phyloP scores from a whole-genome alignment of 768 basidiomycete species.

The Naganishia antarctica region DNA sequence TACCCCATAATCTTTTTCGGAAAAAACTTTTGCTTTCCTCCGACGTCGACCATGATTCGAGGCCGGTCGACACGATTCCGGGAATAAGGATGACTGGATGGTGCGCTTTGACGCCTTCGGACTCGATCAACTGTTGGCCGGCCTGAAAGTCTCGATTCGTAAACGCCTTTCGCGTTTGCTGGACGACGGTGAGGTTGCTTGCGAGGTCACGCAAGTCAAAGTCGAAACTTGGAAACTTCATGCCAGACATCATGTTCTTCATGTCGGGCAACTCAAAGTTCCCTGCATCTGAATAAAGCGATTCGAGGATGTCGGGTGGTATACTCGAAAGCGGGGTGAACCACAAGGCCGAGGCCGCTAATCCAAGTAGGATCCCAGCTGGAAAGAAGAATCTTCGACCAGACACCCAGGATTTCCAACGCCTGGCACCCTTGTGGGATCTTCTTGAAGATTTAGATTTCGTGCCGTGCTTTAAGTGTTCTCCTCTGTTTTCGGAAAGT shows the following conservation, averaged over 20 bases:
- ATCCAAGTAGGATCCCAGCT: slow-evolving; percentile 38
- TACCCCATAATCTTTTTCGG: slow-evolving; percentile 66
- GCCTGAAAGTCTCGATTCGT: slow-evolving; percentile 46
- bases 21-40: slow-evolving; percentile 83
- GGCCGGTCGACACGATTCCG: slow-evolving; percentile 82
- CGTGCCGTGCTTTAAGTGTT: background rate
- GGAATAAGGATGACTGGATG: slow-evolving; percentile 82
- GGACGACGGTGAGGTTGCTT: slow-evolving; percentile 41
- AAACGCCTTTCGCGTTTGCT: slow-evolving; percentile 42
- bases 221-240: slow-evolving; percentile 19
- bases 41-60: slow-evolving; percentile 90
- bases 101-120: slow-evolving; percentile 54
- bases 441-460: slow-evolving; percentile 16
- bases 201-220: slow-evolving; percentile 42
- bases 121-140: slow-evolving; percentile 37
- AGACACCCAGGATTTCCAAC: slow-evolving; percentile 41
- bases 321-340: slow-evolving; percentile 23
- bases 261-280: background rate
- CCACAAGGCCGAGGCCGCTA: slow-evolving; percentile 30
- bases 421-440: background rate
- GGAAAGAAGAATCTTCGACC: slow-evolving; percentile 40
- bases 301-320: slow-evolving; percentile 23
- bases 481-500: background rate
- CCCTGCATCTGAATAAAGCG: slow-evolving; percentile 2
- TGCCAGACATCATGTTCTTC: background rate